Base-by-base conservation (phyloP, 371 early-diverging fungal genomes). In the Blakeslea trispora region DNA sequence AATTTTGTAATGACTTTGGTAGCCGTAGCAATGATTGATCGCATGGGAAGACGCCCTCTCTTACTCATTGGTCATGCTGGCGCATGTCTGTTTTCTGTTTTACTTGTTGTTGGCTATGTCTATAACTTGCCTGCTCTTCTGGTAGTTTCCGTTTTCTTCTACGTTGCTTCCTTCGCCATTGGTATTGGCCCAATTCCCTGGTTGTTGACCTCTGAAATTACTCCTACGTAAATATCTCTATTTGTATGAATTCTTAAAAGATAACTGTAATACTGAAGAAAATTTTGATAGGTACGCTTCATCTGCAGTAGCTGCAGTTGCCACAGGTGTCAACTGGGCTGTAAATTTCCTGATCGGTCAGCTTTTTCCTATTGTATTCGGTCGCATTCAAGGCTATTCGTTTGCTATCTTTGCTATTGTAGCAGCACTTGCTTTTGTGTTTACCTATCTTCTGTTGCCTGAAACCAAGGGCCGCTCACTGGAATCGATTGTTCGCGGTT, bases 151-250 rank as follows among this genome's bases (percentile, higher is more conserved):
- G 72, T 91, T 61, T 83, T 90, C 74, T 61, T 90, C 40, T 94
- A 92, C 74, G 86, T 91, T 18, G 83, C 85, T 28, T 81, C 82
- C 44, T 97, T 90, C 66, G 91, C 91, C 40, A 65, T 95, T 21
- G 97, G 93, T 17, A 68, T 93, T 5, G 92, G 94, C 31, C 84
- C 87, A 15, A 86, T 94, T 59, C 91, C 94, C 66, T 89, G 44
- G 65, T 86, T 24, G 78, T 81, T 6, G 74, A 82, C 10, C n/a
- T n/a, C n/a, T n/a, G 90, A 90, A 55, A 74, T 87, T 45, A 82
- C 86, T 63, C 88, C 89, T 5, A 83, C 81, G n/a, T 82, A 87
- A n/a, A n/a, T n/a, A n/a, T n/a, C n/a, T n/a, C n/a, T n/a, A n/a
- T n/a, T n/a, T n/a, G n/a, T n/a, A n/a, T n/a, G n/a, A n/a, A n/a